These are phyloP conservation scores for Datura wrightii DNA, from an alignment of 257 asterid species.

Conservation along the genomic window DNA sequence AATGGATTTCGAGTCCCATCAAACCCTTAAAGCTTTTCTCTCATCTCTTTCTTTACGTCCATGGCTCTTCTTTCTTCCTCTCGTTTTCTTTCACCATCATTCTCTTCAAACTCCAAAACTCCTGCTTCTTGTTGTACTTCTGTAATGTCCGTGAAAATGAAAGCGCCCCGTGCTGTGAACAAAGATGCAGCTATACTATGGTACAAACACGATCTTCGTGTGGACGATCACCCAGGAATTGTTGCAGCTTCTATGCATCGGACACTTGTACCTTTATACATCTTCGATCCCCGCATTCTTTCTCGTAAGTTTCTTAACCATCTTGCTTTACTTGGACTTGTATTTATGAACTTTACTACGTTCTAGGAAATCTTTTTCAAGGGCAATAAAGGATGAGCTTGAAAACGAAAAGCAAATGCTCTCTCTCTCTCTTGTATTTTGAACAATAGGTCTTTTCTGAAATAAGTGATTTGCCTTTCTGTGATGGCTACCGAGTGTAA, in stretches of 20 bases:
- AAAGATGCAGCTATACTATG: slow-evolving; percentile 69
- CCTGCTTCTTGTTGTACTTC: slow-evolving; percentile 34
- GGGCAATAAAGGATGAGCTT: no score
- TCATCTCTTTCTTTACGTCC: slow-evolving; percentile 24
- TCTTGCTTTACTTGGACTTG: not conserved
- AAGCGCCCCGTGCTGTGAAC: slow-evolving; percentile 37
- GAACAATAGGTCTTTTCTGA: not conserved
- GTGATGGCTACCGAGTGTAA: not conserved
- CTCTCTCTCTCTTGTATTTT: not conserved
- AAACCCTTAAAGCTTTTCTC: slow-evolving; percentile 15
- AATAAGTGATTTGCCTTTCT: not conserved
- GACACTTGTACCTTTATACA: slow-evolving; percentile 71
- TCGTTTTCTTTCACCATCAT: slow-evolving; percentile 40
- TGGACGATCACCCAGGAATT: slow-evolving; percentile 85
- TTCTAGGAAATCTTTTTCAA: no score
- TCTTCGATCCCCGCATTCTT: slow-evolving; percentile 87
- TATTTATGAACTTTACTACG: no score
- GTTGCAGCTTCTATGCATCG: slow-evolving; percentile 66
- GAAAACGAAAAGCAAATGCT: no score
- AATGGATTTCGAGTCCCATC: slow-evolving; percentile 51
- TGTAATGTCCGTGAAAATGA: slow-evolving; percentile 34
- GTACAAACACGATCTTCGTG: slow-evolving; percentile 93
- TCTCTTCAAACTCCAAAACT: slow-evolving; percentile 38
- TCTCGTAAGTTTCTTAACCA: slow-evolving; percentile 48
- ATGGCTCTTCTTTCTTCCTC: slow-evolving; percentile 65